Evolutionary conservation across 108 stramenopile genomes (phyloP).

Genomic region (Chaetoceros tenuissimus): DNA sequence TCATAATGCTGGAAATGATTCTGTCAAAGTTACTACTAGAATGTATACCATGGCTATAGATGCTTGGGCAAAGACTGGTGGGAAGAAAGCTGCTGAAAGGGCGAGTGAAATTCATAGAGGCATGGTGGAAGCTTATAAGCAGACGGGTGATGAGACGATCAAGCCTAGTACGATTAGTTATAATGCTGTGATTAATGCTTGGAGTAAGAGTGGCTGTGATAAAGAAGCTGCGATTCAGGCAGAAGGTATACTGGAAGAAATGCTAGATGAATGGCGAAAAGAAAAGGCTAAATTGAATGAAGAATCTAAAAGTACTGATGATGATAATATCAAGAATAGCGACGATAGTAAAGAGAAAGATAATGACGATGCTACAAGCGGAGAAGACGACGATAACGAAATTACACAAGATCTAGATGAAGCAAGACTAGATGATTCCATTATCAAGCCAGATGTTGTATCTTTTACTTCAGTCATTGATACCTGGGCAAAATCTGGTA

Average conservation of each 20-base stretch:
- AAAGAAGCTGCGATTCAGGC: conserved; percentile 28
- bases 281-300: conserved; percentile 11
- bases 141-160: conserved; percentile 29
- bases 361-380: no score
- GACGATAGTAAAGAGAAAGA: conserved; percentile 5
- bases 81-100: conserved; percentile 41
- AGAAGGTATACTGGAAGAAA: conserved; percentile 45
- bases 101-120: conserved; percentile 51
- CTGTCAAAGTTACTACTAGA: conserved; percentile 28
- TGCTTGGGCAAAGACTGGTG: conserved; percentile 56
- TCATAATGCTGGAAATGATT: conserved; percentile 21
- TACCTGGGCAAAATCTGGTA: conserved; percentile 70
- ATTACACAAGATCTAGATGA: neutral
- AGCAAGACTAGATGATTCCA: conserved; percentile 11
- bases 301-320: conserved; percentile 4
- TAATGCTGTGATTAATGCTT: conserved; percentile 63
- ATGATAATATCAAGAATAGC: no score
- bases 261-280: conserved; percentile 36
- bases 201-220: conserved; percentile 45
- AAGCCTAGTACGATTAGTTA: conserved; percentile 43
- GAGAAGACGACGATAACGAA: neutral
- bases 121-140: conserved; percentile 29
- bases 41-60: conserved; percentile 52
- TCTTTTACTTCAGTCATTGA: conserved; percentile 51
- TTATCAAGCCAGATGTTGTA: conserved; percentile 53